Percentiles rank a stretch among this genome's conserved stretches.
phyloP scores from a whole-genome alignment of 805 yeast species.

The Yarrowia phangngaensis region DNA sequence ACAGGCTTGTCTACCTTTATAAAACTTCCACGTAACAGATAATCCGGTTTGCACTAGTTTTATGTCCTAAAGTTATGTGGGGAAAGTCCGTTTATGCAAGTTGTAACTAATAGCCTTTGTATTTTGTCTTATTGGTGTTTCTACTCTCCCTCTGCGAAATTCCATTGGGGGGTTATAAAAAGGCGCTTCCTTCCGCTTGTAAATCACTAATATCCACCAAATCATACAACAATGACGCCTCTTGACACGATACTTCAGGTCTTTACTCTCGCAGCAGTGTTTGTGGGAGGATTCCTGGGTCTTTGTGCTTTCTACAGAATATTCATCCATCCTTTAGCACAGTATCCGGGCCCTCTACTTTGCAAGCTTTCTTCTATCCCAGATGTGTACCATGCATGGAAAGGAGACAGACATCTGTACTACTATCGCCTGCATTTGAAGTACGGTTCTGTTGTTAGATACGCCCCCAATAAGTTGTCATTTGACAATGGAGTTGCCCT shows the following conservation, averaged over 20 bases:
- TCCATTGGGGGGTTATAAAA: background rate
- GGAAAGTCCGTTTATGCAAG: background rate
- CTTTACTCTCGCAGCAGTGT: slow-evolving; percentile 12
- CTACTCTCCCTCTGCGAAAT: background rate
- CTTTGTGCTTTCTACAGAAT: slow-evolving; percentile 23
- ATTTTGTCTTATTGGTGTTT: slow-evolving; percentile 8
- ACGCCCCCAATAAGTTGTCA: slow-evolving; percentile 29
- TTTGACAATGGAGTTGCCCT: slow-evolving; percentile 28
- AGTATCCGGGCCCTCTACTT: slow-evolving; percentile 29
- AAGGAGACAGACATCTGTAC: slow-evolving; percentile 30
- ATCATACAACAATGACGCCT: background rate
- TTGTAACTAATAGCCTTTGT: slow-evolving; percentile 13
- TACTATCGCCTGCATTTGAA: slow-evolving; percentile 27
- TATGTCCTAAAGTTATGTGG: background rate
- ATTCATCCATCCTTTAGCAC: slow-evolving; percentile 28
- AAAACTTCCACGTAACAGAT: too few relatives aligned
- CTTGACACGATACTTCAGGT: slow-evolving; percentile 14
- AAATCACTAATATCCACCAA: too few relatives aligned
- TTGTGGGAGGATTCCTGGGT: slow-evolving; percentile 28
- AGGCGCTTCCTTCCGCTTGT: slow-evolving; percentile 1
- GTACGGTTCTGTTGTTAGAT: slow-evolving; percentile 29
- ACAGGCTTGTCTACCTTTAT: too few relatives aligned
- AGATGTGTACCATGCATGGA: slow-evolving; percentile 29
- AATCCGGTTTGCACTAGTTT: too few relatives aligned
- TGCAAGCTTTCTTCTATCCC: slow-evolving; percentile 28